These are phyloP conservation scores for Ganoderma sinense DNA, from an alignment of 1,284 basidiomycete species.

Conservation along the genomic window DNA sequence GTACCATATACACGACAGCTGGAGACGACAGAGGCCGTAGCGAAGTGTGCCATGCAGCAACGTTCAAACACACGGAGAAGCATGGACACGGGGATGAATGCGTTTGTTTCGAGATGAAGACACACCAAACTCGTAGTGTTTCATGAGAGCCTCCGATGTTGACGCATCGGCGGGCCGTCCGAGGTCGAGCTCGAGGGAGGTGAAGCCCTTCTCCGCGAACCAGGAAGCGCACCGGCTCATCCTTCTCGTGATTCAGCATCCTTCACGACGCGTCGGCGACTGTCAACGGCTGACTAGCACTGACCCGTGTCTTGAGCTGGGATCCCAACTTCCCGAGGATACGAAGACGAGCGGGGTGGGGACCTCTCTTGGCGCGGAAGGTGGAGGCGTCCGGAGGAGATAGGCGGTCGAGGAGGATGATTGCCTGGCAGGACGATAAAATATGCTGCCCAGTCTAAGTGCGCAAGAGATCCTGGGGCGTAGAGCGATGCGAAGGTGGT, in stretches of 20 bases:
- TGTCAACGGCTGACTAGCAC: not conserved
- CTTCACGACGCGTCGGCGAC: not conserved
- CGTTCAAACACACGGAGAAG: not conserved
- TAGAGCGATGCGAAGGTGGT: not conserved
- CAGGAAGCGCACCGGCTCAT: constrained; percentile 50
- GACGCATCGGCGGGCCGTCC: constrained; percentile 38
- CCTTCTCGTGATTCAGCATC: constrained; percentile 34
- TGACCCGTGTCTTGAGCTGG: constrained; percentile 26
- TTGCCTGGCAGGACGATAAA: constrained; percentile 15
- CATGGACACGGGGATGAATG: too few relatives aligned
- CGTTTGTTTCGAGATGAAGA: not conserved
- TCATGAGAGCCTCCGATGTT: constrained; percentile 40
- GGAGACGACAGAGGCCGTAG: not conserved
- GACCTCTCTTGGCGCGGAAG: constrained; percentile 51
- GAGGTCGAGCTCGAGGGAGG: constrained; percentile 63
- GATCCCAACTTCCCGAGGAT: constrained; percentile 33
- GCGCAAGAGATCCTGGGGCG: constrained; percentile 17
- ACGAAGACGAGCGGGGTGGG: constrained; percentile 57
- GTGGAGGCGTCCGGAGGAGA: constrained; percentile 47
- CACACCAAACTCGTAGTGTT: constrained; percentile 31
- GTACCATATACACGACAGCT: too few relatives aligned
- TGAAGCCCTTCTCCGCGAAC: constrained; percentile 67
- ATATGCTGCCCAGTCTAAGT: constrained; percentile 21
- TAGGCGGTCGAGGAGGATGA: constrained; percentile 26
- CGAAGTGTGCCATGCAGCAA: not conserved